These are phyloP conservation scores for Helianthus tuberosus DNA, from an alignment of 129 eudicot species.

Conservation along the genomic window DNA sequence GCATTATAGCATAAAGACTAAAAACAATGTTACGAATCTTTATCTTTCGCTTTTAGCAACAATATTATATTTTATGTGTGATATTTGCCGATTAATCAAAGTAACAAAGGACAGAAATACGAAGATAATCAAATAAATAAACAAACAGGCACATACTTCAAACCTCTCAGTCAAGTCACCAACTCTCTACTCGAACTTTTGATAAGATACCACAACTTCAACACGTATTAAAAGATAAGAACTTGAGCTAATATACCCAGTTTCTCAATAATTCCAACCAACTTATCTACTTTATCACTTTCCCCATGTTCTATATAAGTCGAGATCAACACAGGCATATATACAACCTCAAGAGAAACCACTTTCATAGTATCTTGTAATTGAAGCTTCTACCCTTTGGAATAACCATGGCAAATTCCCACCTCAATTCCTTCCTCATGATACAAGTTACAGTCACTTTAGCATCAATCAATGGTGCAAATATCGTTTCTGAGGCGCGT, in stretches of 20 bases:
- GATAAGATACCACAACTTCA: too few species aligned
- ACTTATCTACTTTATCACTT: slow-evolving; percentile 1
- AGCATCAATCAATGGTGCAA: slow-evolving; percentile 15
- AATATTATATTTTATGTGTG: too few species aligned
- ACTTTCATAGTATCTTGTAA: not conserved
- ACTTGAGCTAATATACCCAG: slow-evolving; percentile 23
- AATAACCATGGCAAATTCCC: slow-evolving; percentile 20
- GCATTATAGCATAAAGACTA: too few species aligned
- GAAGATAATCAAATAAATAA: too few species aligned
- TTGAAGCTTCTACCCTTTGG: not conserved
- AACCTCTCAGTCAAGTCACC: too few species aligned
- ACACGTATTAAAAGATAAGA: slow-evolving; percentile 4
- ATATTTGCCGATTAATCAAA: too few species aligned
- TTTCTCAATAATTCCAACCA: slow-evolving; percentile 16
- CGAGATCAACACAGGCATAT: not conserved
- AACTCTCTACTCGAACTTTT: too few species aligned
- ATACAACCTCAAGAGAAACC: slow-evolving; percentile 14
- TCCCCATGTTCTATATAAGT: slow-evolving; percentile 18
- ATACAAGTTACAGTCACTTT: slow-evolving; percentile 15
- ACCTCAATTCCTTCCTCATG: slow-evolving; percentile 5
- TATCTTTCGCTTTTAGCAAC: too few species aligned
- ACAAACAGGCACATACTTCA: not conserved
- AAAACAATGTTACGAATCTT: too few species aligned
- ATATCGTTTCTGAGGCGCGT: slow-evolving; percentile 14
- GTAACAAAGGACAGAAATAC: too few species aligned